Evolutionary conservation across 768 basidiomycete species (phyloP), one percentile per base, ranked within the genome.

Genomic region (Sarcodon sp.): DNA sequence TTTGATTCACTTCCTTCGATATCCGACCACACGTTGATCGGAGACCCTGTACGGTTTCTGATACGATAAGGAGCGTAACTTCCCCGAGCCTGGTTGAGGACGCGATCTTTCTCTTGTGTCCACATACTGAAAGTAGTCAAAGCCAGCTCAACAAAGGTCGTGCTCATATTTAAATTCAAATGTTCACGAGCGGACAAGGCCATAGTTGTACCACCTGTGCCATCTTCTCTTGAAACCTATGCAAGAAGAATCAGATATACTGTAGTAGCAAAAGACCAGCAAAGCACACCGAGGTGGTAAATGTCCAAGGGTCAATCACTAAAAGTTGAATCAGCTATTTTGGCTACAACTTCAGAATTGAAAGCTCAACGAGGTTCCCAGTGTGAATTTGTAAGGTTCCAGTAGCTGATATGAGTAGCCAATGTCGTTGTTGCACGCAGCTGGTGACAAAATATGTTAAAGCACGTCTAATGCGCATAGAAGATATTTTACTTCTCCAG

Each of bases 241-340:
- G 0, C 16, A 33, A 10, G n/a, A 18, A 54, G n/a, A 49, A 35
- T 7, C 9, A 18, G 10, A 4, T 31, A 33, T 50, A 37, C 12
- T 37, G 10, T 46, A 46, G 15, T 16, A 16, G 32, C 47, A 21
- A 10, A 44, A 15, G 44, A 33, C 1, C 44, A 43, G 34, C 15
- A 43, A 16, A 32, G 61, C 60, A 55, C 57, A 91, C 88, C 50
- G 73, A 72, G 43, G 85, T 60, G 8, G 81, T 80, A 54, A 96
- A 85, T 13, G 80, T 84, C 93, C 94, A 99, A 3, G 96, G 96
- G 59, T 99, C 96, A 52, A 94, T 88, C 47, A 99, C 85, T 88
- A 55, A 1, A 11, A 27, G 18, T 9, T 4, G 3, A 13, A 10
- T 48, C 35, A 48, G 39, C 33, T 6, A 33, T 11, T 11, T 9